Base-by-base conservation (phyloP, 306 rosid species). In the Delonix regia region DNA sequence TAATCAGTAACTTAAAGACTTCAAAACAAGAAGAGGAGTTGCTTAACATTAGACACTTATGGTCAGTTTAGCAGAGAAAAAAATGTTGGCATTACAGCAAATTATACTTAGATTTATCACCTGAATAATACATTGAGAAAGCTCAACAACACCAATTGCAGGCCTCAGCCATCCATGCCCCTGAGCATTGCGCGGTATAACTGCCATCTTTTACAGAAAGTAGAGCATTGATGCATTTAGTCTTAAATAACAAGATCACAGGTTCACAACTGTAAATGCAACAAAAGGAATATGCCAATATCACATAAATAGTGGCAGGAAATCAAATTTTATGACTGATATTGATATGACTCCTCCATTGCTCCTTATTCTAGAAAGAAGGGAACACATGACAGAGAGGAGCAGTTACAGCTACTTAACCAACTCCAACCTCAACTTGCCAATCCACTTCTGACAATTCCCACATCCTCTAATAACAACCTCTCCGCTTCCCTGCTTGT, bases 101-200 rank as follows among this genome's bases (percentile, higher is more conserved):
- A 53, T 30, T 74, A 70, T 39, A 60, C 48, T 36, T 48, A 81
- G 75, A 81, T 25, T 69, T 69, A 45, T 86, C 78, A 96, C 99
- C 97, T 96, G 99, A 86, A 96, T 90, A 81, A 96, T 85, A 77
- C 96, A 91, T 82, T 96, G 99, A 75, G 97, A 93, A 80, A 96
- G 98, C 85, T 96, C 99, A 44, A 91, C 87, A 49, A 96, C 98
- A 74, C 99, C 98, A 69, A 87, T 85, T n/a, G 98, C 93, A 83
- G 99, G 98, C 84, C 99, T 91, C 87, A 96, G 88, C 98, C 99
- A 96, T 62, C 99, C 99, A 70, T 91, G 97, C 71, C 99, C 99
- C 86, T 91, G 98, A 83, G 94, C 87, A 67, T 87, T 96, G 71
- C 97, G 92, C 57, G 98, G 99, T 78, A 91, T 86, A 80, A 96